Conservation (phyloP, 2,329 filamentous ascomycete genomes). For the Metarhizium sp. region DNA sequence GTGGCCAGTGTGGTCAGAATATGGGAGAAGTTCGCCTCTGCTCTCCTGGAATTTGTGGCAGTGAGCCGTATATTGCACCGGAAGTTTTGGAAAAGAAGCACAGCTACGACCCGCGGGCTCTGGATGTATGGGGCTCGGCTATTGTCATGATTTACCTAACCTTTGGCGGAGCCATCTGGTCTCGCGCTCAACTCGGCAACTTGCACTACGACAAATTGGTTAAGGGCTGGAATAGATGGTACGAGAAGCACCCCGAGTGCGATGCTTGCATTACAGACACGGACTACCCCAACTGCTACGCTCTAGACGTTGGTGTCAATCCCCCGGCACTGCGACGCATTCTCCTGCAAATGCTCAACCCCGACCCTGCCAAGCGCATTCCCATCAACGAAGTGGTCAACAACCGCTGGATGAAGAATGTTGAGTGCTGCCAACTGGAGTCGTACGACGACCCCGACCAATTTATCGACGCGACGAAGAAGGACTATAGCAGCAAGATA, state of each 20-base stretch:
- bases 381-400: constrained; percentile 59
- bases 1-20: constrained; percentile 62
- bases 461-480: constrained; percentile 53
- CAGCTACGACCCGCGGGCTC: constrained; percentile 61
- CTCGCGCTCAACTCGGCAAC: constrained; percentile 49
- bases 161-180: constrained; percentile 66
- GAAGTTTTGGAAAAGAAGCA: constrained; percentile 65
- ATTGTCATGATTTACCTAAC: constrained; percentile 74
- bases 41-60: constrained; percentile 73
- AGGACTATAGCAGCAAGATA: constrained; percentile 31
- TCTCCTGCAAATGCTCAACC: constrained; percentile 74
- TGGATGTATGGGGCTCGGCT: constrained; percentile 81
- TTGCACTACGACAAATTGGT: constrained; percentile 56
- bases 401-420: constrained; percentile 62
- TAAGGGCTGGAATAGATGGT: constrained; percentile 60
- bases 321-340: constrained; percentile 61
- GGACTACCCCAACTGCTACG: constrained; percentile 55
- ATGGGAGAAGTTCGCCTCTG: constrained; percentile 66
- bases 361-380: constrained; percentile 61
- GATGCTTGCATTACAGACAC: constrained; percentile 38
- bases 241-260: constrained; percentile 39
- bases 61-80: constrained; percentile 77
- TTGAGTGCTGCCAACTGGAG: constrained; percentile 73
- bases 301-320: constrained; percentile 56
- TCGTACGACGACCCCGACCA: constrained; percentile 55